phyloP scores from a whole-genome alignment of 805 yeast genomes.

The Wickerhamiella nectarea region DNA sequence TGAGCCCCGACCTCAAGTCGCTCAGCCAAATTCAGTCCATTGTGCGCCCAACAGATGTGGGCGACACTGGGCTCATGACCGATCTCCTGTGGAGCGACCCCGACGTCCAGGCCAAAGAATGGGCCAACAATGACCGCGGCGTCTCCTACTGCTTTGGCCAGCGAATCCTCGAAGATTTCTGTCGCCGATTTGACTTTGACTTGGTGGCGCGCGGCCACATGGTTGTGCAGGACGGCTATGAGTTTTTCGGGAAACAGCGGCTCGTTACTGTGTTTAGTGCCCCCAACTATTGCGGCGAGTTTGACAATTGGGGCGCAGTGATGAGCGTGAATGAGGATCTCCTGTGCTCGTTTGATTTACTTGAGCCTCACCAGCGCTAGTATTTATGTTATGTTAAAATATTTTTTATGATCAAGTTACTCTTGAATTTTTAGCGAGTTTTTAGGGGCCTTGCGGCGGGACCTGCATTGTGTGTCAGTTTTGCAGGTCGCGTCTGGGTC shows the following conservation, averaged over 20 bases:
- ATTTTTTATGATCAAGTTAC: not conserved
- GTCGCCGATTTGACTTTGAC: conserved; percentile 60
- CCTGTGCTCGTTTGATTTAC: conserved; percentile 79
- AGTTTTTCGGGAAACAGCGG: conserved; percentile 55
- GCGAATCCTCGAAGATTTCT: conserved; percentile 62
- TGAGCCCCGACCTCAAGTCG: conserved; percentile 56
- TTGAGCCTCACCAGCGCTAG: conserved; percentile 46
- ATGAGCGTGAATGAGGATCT: conserved; percentile 90
- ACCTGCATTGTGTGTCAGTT: too few species aligned
- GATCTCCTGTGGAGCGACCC: conserved; percentile 81
- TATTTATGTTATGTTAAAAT: not conserved
- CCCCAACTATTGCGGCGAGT: conserved; percentile 68
- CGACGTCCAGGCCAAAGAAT: conserved; percentile 63
- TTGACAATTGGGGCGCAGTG: conserved; percentile 93
- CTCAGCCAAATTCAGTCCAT: conserved; percentile 61
- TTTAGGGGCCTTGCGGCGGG: too few species aligned
- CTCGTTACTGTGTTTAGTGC: conserved; percentile 63
- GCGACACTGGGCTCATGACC: conserved; percentile 63
- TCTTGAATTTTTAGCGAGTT: not conserved
- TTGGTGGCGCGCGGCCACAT: conserved; percentile 75
- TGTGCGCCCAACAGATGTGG: conserved; percentile 73
- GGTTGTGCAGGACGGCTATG: conserved; percentile 77
- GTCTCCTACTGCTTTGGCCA: conserved; percentile 67
- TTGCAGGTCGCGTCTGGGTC: too few species aligned
- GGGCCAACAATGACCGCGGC: conserved; percentile 81